Evolutionary conservation across 768 basidiomycete species (phyloP), one percentile per base, ranked within the genome.

Genomic region (Trametes punicea): DNA sequence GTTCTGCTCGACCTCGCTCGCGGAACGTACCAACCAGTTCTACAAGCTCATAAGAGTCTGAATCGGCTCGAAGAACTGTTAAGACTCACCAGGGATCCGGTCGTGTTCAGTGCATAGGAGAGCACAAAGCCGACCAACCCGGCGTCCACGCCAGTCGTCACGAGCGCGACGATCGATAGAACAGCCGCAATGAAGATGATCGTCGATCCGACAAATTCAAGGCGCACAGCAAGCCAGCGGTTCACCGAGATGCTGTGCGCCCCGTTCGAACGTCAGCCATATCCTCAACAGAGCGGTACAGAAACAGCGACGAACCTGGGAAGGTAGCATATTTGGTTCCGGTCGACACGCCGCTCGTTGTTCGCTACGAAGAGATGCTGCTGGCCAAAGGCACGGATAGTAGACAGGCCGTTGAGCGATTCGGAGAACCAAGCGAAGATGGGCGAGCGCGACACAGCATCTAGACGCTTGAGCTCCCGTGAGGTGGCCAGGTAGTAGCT

Each of bases 381-480:
- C 59, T 91, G 90, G 31, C 75, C 70, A 73, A 87, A 94, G 0
- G 90, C 90, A 0, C 91, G 81, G 62, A 95, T 93, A 2, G 90
- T 93, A 0, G 89, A 84, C 33, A 92, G 70, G 6, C 93, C 93
- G 3, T 81, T 78, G 33, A 85, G 72, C 2, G 82, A 86, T 67
- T 91, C 90, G 2, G 87, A 87, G 67, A 91, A 91, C 85, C 87
- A 89, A 0, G 87, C 87, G 69, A 96, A 95, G 56, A 98, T 92
- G 1, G 95, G 94, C 0, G 90, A 92, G 34, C 90, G 85, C 5
- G 91, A 91, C 23, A 92, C 87, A 0, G 93, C 88, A 62, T 94
- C 92, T 13, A 95, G 77, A 13, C 92, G 88, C 69, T 94, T 93
- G 23, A 94, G 78, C 68, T 94, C 92, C 23, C 92, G 84, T 1